Evolutionary conservation across 129 eudicot species (phyloP).

Genomic region (Saposhnikovia divaricata): DNA sequence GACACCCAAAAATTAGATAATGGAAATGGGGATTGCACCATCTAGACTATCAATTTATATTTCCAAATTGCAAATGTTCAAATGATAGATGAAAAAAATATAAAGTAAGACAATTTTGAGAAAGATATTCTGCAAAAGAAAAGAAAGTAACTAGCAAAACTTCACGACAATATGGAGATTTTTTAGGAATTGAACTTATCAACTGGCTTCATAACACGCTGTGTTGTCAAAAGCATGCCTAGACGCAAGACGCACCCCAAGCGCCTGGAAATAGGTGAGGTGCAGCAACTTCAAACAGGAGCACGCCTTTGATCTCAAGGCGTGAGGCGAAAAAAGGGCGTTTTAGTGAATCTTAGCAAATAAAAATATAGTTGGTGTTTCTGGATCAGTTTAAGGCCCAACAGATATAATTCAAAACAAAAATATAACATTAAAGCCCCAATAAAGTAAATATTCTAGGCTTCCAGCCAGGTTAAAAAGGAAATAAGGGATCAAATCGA

Average conservation of each 20-base stretch:
- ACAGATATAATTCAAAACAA: background rate
- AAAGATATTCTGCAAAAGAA: background rate
- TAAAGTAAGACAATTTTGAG: background rate
- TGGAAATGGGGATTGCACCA: background rate
- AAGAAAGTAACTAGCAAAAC: background rate
- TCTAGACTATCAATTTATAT: background rate
- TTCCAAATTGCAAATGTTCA: background rate
- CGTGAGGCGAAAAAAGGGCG: background rate
- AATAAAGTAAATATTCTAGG: no score
- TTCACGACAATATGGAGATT: background rate
- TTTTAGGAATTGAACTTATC: no score
- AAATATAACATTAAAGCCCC: background rate
- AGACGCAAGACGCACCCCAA: no score
- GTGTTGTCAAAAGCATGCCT: background rate
- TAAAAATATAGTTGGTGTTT: background rate
- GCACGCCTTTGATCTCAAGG: no score
- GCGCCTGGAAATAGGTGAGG: no score
- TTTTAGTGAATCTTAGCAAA: background rate
- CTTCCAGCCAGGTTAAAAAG: no score
- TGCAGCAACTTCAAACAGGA: no score
- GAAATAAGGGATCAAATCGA: no score
- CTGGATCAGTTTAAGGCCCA: background rate
- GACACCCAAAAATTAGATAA: background rate
- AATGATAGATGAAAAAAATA: background rate
- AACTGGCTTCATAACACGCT: no score